Percentiles rank a stretch among this genome's conserved stretches.
Conservation (phyloP, 164 flowering plant genomes). For the Kingdonia uniflora region DNA sequence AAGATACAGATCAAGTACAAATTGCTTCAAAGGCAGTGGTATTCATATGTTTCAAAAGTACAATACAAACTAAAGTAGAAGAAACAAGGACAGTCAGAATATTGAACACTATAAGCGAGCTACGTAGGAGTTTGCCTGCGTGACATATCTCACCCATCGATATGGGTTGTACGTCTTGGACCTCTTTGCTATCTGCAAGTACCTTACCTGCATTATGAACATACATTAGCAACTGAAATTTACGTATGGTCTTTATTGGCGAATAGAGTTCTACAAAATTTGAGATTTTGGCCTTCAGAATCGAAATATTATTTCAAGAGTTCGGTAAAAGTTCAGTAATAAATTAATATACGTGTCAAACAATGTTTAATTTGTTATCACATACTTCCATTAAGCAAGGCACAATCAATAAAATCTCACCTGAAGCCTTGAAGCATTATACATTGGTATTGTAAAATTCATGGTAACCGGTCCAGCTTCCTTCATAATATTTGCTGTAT, state of each 20-base stretch:
- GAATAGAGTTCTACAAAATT: too few species aligned
- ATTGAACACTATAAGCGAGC: conserved; percentile 43
- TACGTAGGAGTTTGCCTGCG: conserved; percentile 86
- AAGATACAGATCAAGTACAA: too few species aligned
- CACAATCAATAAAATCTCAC: conserved; percentile 19
- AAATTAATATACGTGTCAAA: too few species aligned
- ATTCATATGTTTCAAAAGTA: too few species aligned
- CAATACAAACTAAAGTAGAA: too few species aligned
- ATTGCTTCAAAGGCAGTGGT: too few species aligned
- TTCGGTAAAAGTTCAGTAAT: too few species aligned
- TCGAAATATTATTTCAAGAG: too few species aligned
- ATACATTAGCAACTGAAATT: neutral
- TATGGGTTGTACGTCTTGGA: conserved; percentile 64
- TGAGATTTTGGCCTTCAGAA: too few species aligned
- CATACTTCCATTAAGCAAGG: too few species aligned
- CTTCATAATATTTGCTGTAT: conserved; percentile 61
- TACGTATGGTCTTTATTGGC: too few species aligned
- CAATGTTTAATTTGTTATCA: too few species aligned
- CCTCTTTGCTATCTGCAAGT: conserved; percentile 88
- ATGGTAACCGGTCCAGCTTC: conserved; percentile 93
- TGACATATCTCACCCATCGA: conserved; percentile 90
- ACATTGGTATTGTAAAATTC: conserved; percentile 88
- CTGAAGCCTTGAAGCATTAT: conserved; percentile 85
- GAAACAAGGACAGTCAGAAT: neutral
- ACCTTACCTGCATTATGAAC: conserved; percentile 53